Conservation (phyloP, 306 rosid species). For the Vigna trinervia region DNA sequence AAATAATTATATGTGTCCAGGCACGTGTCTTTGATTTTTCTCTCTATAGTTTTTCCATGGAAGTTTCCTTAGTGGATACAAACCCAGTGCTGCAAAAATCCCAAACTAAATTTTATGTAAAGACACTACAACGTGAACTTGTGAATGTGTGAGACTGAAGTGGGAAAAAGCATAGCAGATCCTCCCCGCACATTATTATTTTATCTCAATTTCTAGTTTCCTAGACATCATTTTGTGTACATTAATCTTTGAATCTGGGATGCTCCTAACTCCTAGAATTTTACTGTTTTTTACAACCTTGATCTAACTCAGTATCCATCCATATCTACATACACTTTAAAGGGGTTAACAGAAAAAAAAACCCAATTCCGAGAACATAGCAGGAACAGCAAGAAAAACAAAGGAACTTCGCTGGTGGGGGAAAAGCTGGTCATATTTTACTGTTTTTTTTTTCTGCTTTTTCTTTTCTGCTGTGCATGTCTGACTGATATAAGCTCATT, state of each 20-base stretch:
- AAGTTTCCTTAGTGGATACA: conserved; percentile 42
- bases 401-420: conserved; percentile 20
- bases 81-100: conserved; percentile 13
- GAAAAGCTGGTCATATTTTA: conserved; percentile 46
- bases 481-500: conserved; percentile 43
- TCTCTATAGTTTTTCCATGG: conserved; percentile 1
- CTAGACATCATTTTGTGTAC: conserved; percentile 39
- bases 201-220: conserved; percentile 3
- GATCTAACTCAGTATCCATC: conserved; percentile 13
- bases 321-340: conserved; percentile 13
- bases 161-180: conserved; percentile 18
- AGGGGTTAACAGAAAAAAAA: neutral
- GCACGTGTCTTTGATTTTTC: neutral
- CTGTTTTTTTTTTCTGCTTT: conserved; percentile 30
- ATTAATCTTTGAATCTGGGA: conserved; percentile 42
- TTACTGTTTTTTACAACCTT: conserved; percentile 26
- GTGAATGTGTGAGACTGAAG: neutral
- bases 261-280: conserved; percentile 18
- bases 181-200: neutral
- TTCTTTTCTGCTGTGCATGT: conserved; percentile 20
- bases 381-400: neutral
- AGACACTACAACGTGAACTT: neutral
- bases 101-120: neutral
- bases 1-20: neutral
- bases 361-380: neutral